Percentiles rank a stretch among this genome's conserved stretches.
phyloP scores from a whole-genome alignment of 2,329 filamentous ascomycete genomes.

The Magnaporthiopsis poae region DNA sequence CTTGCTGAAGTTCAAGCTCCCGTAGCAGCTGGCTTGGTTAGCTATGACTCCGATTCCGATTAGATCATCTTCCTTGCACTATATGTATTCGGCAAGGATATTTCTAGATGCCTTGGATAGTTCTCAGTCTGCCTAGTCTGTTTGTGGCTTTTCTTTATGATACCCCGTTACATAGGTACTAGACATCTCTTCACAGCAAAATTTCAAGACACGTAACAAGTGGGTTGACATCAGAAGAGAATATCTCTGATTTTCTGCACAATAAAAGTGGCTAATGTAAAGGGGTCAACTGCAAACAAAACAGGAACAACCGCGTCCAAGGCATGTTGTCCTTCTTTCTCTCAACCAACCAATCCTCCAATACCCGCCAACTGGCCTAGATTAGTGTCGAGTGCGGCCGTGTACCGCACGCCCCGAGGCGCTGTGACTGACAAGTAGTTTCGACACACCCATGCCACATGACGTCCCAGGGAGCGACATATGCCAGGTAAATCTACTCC shows the following conservation, averaged over 20 bases:
- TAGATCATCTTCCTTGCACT: conserved; percentile 12
- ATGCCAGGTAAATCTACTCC: neutral
- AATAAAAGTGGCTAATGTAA: conserved; percentile 1
- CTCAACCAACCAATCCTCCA: neutral
- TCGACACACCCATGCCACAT: neutral
- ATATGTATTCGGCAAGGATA: neutral
- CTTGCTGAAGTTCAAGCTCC: conserved; percentile 8
- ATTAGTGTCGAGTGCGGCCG: neutral
- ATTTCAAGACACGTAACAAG: neutral
- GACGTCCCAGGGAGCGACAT: neutral
- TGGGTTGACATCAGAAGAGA: neutral
- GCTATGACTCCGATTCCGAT: conserved; percentile 61
- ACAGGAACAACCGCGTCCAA: neutral
- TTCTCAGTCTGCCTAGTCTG: neutral
- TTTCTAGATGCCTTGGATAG: neutral
- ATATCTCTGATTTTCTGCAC: conserved; percentile 1
- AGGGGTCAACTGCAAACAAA: neutral
- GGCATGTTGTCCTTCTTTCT: neutral
- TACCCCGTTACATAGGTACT: too few relatives aligned
- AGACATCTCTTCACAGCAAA: neutral
- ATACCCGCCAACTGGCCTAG: neutral
- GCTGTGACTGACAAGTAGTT: neutral
- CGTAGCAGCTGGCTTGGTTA: conserved; percentile 35
- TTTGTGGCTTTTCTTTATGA: neutral
- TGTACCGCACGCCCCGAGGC: neutral